Percentiles rank a stretch among this genome's conserved stretches.
Conservation (phyloP, 2,329 filamentous ascomycete species). For the Cercospora sojina region DNA sequence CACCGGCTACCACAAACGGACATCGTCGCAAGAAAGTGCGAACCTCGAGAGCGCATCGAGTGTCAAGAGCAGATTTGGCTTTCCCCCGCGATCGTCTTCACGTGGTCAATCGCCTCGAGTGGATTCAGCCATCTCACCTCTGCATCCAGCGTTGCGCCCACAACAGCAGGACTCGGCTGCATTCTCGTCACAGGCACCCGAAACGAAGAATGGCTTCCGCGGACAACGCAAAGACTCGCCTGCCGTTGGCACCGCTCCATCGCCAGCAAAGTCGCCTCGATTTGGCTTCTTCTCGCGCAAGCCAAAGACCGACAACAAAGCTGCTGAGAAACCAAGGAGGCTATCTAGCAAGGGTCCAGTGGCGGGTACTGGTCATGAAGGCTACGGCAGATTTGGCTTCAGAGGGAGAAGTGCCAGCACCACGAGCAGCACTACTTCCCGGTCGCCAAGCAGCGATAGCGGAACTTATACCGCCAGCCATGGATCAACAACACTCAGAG, state of each 20-base stretch:
- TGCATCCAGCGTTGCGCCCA: conserved; percentile 27
- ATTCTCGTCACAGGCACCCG: conserved; percentile 8
- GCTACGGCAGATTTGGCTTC: conserved; percentile 67
- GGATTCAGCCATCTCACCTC: conserved; percentile 37
- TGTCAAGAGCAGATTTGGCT: conserved; percentile 42
- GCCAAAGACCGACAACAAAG: conserved; percentile 59
- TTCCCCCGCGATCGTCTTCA: conserved; percentile 36
- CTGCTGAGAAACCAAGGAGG: conserved; percentile 59
- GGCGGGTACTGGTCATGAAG: conserved; percentile 93
- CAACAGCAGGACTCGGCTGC: conserved; percentile 24
- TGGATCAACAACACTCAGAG: conserved; percentile 41
- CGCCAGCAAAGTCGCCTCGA: conserved; percentile 59
- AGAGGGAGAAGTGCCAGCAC: conserved; percentile 65
- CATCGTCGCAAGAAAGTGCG: conserved; percentile 49
- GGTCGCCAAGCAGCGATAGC: conserved; percentile 48
- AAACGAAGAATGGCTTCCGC: not conserved
- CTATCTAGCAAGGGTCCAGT: conserved; percentile 70
- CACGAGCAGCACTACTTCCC: conserved; percentile 50
- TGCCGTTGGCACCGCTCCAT: conserved; percentile 55
- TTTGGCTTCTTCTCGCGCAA: conserved; percentile 78
- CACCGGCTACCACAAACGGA: conserved; percentile 51
- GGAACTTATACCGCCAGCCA: conserved; percentile 39
- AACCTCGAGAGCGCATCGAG: conserved; percentile 38
- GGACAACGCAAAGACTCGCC: conserved; percentile 37
- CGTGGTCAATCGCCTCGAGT: conserved; percentile 35